Base-by-base conservation (phyloP, 1,284 basidiomycete species). In the Moesziomyces aphidis region DNA sequence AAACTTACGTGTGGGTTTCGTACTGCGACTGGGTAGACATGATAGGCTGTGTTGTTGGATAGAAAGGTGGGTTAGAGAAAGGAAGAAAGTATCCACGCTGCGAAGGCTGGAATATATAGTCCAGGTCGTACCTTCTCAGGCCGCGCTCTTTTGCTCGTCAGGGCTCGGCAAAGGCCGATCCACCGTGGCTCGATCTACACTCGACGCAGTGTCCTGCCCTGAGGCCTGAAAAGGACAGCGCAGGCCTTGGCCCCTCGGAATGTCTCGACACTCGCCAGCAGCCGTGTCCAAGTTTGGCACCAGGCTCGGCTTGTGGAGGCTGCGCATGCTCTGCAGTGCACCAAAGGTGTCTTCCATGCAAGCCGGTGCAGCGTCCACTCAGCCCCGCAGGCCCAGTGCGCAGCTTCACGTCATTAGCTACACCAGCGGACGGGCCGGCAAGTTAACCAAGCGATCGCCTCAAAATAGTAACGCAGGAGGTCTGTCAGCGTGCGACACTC, bases 1-100 rank as follows among this genome's bases (percentile, higher is more conserved):
- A 19, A 48, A 72, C 73, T 62, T 69, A 76, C 73, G 69, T 68
- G 59, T 76, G 65, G 34, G 59, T 69, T 65, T 76, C 58, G 61
- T 60, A 63, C 61, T 76, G 62, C 50, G 73, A 28, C 21, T 68
- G 26, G 21, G 73, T 72, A 57, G 73, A 76, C 73, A 76, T 76
- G 8, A 5, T 71, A 42, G 49, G 31, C 31, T 34, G 11, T 34
- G 31, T 7, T 13, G 13, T 19, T 21, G 36, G 22, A 7, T n/a
- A 17, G 31, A 28, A 23, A 24, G 45, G 34, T 26, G 45, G 42
- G 34, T 53, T 21, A 15, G 23, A 23, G 26, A 39, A 22, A 28
- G 19, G 19, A 8, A 36, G 5, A 4, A 24, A 7, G 19, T 17
- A 7, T 19, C 1, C 17, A 11, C 7, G 31, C 7, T 34, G 36